Evolutionary conservation across 768 basidiomycete species (phyloP), one percentile per base, ranked within the genome.

Genomic region (Gymnopilus dilepis): DNA sequence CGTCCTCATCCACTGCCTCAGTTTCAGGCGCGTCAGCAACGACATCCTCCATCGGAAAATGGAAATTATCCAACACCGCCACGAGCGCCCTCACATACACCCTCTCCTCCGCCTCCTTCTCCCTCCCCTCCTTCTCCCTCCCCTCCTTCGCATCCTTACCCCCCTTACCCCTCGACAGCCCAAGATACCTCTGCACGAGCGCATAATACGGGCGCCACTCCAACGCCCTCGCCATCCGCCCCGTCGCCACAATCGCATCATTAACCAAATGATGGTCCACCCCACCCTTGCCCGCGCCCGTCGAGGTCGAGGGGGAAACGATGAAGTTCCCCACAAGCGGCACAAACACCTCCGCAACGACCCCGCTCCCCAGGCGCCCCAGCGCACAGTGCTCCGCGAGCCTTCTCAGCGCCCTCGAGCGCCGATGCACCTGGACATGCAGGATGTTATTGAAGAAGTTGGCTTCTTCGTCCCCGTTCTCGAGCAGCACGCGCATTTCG

Each of bases 361-460:
- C 92, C 22, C 79, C 83, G 69, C 89, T 91, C 37, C 87, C 79
- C 34, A 99, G 68, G 30, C 78, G 78, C 1, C 86, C 86, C 42
- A 87, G 84, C 8, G 87, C 83, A 62, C 88, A 89, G 58, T 87
- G 83, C 54, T 95, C 95, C 5, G 86, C 86, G 19, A 98, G 84
- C n/a, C 94, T 82, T 13, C 92, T 85, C 28, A 97, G 80, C 2
- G 97, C 96, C 61, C 97, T 79, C 1, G 89, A 87, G 22, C 97
- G 88, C 64, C 96, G 87, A 73, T 98, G 96, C 2, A 90, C 77
- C 75, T 99, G 97, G 43, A 99, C 86, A 71, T 99, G 97, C 56
- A 91, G 86, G 50, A 98, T 87, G 74, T 99, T 99, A 80, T 89
- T 90, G 84, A 99, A 99, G 78, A 99, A 96, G 71, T 91, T 95